phyloP scores from a whole-genome alignment of 1,284 basidiomycete species.

The Athelia sp. region DNA sequence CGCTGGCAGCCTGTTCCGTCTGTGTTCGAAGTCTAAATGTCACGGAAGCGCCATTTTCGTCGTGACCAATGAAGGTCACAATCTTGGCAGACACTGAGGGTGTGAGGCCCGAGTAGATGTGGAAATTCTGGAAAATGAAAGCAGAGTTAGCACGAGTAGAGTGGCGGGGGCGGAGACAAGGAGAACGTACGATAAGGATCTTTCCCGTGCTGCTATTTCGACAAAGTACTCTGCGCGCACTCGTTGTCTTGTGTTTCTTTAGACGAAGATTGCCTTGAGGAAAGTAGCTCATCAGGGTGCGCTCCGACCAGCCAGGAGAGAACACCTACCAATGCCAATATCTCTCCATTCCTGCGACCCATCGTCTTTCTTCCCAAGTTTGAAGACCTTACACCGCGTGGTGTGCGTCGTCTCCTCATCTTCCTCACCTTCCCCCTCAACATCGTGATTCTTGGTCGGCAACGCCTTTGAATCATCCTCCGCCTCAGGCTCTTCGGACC shows the following conservation, averaged over 20 bases:
- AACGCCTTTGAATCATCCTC: slow-evolving; percentile 28
- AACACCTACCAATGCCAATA: slow-evolving; percentile 50
- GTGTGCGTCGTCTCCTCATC: slow-evolving; percentile 68
- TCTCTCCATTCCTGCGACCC: slow-evolving; percentile 44
- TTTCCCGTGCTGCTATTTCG: slow-evolving; percentile 70
- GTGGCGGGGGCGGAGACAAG: neutral
- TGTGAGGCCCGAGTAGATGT: slow-evolving; percentile 49
- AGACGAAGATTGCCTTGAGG: slow-evolving; percentile 55
- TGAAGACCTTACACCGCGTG: slow-evolving; percentile 60
- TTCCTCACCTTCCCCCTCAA: slow-evolving; percentile 79
- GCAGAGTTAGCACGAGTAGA: slow-evolving; percentile 5
- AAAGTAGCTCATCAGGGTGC: slow-evolving; percentile 4
- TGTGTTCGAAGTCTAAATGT: slow-evolving; percentile 63
- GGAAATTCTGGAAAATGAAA: slow-evolving; percentile 48
- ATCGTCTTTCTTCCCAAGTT: slow-evolving; percentile 48
- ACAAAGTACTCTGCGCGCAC: slow-evolving; percentile 52
- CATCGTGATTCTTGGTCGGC: slow-evolving; percentile 46
- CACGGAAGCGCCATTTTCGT: slow-evolving; percentile 44
- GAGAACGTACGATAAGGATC: slow-evolving; percentile 58
- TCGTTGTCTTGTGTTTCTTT: slow-evolving; percentile 64
- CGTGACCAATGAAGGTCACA: slow-evolving; percentile 67
- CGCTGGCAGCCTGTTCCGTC: slow-evolving; percentile 54
- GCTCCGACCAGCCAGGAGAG: slow-evolving; percentile 5
- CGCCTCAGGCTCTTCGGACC: slow-evolving; percentile 17
- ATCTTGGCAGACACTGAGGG: slow-evolving; percentile 44